Evolutionary conservation across 371 early-diverging fungal species (phyloP).

Genomic region (Rhizomucor miehei): DNA sequence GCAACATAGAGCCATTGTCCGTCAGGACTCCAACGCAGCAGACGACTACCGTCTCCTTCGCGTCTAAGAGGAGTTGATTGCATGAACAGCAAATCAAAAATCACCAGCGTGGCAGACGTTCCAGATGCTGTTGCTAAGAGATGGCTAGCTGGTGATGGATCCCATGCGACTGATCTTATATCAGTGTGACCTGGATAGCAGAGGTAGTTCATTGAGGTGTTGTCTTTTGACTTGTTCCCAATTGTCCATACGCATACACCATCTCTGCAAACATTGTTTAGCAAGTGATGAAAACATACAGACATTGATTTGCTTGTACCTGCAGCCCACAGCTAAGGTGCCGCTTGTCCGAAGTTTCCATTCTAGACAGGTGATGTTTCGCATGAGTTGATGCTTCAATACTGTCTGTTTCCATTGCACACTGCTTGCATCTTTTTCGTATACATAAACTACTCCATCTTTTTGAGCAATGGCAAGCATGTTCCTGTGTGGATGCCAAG

Average conservation of each 20-base stretch:
- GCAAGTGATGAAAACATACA: not conserved
- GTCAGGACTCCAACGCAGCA: slow-evolving; percentile 46
- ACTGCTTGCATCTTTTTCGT: slow-evolving; percentile 31
- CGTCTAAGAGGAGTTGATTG: slow-evolving; percentile 28
- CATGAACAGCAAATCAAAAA: slow-evolving; percentile 33
- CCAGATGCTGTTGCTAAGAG: slow-evolving; percentile 33
- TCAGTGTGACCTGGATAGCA: slow-evolving; percentile 21
- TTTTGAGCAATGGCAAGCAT: slow-evolving; percentile 49
- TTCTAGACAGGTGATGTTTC: slow-evolving; percentile 48
- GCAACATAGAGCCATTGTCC: slow-evolving; percentile 43
- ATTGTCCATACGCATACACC: slow-evolving; percentile 59
- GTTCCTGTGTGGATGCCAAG: slow-evolving; percentile 57
- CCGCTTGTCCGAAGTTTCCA: slow-evolving; percentile 51
- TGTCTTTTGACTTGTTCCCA: slow-evolving; percentile 1
- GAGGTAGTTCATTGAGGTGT: slow-evolving; percentile 30
- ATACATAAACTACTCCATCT: slow-evolving; percentile 47
- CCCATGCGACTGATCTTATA: slow-evolving; percentile 45
- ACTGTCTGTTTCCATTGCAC: slow-evolving; percentile 36
- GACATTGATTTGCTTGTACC: slow-evolving; percentile 16
- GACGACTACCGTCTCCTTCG: slow-evolving; percentile 28
- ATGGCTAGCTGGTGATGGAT: slow-evolving; percentile 43
- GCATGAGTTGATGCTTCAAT: slow-evolving; percentile 42
- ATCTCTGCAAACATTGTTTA: not conserved
- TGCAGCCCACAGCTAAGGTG: slow-evolving; percentile 54
- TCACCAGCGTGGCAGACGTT: slow-evolving; percentile 20